Evolutionary conservation across 2,329 filamentous ascomycete species (phyloP), one percentile per base, ranked within the genome.

Genomic region (Fusarium goolgardi): DNA sequence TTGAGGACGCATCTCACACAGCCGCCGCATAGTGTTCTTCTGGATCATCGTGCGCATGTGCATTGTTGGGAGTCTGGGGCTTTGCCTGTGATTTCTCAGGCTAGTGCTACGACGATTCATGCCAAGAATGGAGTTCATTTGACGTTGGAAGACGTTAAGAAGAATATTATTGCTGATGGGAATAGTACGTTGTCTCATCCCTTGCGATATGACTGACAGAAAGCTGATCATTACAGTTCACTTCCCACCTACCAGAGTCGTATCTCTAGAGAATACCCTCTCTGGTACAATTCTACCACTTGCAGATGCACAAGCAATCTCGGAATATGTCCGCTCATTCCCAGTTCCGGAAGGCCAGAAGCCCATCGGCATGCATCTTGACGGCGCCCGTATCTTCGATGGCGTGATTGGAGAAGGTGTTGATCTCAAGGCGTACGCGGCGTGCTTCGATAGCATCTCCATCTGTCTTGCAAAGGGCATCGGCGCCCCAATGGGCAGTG

Each of bases 191-290:
- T 20, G 12, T 18, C 35, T 13, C 13, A 6, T 21, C 6, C 29
- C 11, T 20, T 8, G 13, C 8, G 5, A 21, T 29, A 11, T 31
- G 1, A 6, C 5, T 37, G 11, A 43, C 13, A 23, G 8, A 23
- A 11, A 23, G 18, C 43, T 6, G 81, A 83, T 57, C 7, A 84
- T 90, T 37, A 84, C 92, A 72, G 86, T 94, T n/a, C 91, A 95
- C 76, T 83, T 85, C 29, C 92, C 90, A 71, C 92, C 93, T 0
- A 96, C 93, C 0, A 86, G 86, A 49, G 85, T 96, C 32, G 91
- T 97, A 65, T 88, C 86, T 55, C 81, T 96, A 45, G 93, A 97
- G 75, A 96, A 96, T 75, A 96, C 93, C 3, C 83, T 96, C 31
- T 87, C 86, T 39, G 93, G 93, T 6, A 87, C 88, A 57, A 83